Conservation (phyloP, 805 yeast species). For the Ogataea ramenticola region DNA sequence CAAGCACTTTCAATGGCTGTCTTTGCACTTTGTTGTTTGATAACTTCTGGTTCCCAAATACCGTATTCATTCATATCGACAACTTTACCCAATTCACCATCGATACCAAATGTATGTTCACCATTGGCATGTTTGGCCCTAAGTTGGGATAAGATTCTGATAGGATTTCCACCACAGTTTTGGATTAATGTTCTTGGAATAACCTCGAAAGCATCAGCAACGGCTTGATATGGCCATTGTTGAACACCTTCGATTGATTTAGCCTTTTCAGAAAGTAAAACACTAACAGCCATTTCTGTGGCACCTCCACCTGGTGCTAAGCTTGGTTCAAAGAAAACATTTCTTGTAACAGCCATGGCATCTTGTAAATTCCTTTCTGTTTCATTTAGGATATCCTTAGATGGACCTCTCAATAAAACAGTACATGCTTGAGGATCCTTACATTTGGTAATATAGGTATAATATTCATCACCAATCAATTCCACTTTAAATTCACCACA, state of each 20-base stretch:
- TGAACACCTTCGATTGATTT: constrained; percentile 89
- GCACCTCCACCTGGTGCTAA: constrained; percentile 99
- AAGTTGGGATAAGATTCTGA: constrained; percentile 78
- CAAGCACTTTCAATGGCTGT: constrained; percentile 98
- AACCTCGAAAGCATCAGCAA: constrained; percentile 97
- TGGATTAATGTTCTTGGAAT: constrained; percentile 96
- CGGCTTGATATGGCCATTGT: constrained; percentile 99
- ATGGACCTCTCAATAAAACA: constrained; percentile 86
- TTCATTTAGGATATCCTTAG: constrained; percentile 93
- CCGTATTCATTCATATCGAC: constrained; percentile 96
- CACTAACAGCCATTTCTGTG: constrained; percentile 97
- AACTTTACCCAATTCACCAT: constrained; percentile 89
- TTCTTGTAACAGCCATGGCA: constrained; percentile 96
- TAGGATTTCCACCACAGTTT: constrained; percentile 96
- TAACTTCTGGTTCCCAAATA: constrained; percentile 98
- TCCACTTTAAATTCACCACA: constrained; percentile 93
- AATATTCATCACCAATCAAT: constrained; percentile 95
- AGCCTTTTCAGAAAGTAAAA: constrained; percentile 81
- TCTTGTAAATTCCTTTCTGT: constrained; percentile 95
- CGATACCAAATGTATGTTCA: constrained; percentile 77
- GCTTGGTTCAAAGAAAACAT: constrained; percentile 90
- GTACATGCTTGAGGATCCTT: constrained; percentile 90
- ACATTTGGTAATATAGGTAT: constrained; percentile 77
- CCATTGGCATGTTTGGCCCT: constrained; percentile 97
- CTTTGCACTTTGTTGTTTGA: constrained; percentile 92